Conservation (phyloP, 495 filamentous ascomycete species). For the Jackrogersella multiformis region DNA sequence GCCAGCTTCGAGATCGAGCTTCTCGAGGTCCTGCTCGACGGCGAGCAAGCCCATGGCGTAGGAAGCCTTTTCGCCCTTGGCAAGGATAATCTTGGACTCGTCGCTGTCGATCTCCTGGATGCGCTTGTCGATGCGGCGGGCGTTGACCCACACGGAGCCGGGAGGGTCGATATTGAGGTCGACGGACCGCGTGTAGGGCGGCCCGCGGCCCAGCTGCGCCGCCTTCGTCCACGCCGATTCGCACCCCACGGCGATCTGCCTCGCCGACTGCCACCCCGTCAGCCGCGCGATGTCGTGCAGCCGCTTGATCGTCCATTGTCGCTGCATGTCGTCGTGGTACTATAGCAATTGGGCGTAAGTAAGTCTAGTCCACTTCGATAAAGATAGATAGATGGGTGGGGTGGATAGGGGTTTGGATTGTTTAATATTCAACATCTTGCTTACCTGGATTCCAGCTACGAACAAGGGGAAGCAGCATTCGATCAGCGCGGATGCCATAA, state of each 20-base stretch:
- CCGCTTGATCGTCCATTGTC: slow-evolving; percentile 77
- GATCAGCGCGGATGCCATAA: slow-evolving; percentile 81
- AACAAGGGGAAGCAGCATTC: slow-evolving; percentile 84
- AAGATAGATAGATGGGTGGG: not conserved
- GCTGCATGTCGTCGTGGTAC: slow-evolving; percentile 75
- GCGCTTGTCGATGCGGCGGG: slow-evolving; percentile 52
- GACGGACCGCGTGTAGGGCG: slow-evolving; percentile 70
- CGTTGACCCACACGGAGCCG: slow-evolving; percentile 52
- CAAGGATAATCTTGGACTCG: slow-evolving; percentile 52
- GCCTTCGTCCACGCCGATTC: slow-evolving; percentile 83
- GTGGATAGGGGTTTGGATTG: not conserved
- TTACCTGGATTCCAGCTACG: slow-evolving; percentile 77
- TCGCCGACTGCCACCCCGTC: slow-evolving; percentile 86
- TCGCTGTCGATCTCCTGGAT: slow-evolving; percentile 51
- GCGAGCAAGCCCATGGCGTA: slow-evolving; percentile 64
- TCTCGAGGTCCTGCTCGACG: slow-evolving; percentile 62
- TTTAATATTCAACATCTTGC: slow-evolving; percentile 13
- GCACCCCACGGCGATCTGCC: slow-evolving; percentile 81
- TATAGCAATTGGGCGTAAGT: slow-evolving; percentile 49
- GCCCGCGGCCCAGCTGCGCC: slow-evolving; percentile 75
- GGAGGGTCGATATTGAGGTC: slow-evolving; percentile 43
- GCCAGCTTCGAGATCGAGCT: slow-evolving; percentile 51
- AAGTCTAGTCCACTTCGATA: not conserved
- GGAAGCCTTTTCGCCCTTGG: slow-evolving; percentile 59
- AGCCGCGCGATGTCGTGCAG: slow-evolving; percentile 78